Conservation (phyloP, 305 asterid species). For the Fraxinus greggii region DNA sequence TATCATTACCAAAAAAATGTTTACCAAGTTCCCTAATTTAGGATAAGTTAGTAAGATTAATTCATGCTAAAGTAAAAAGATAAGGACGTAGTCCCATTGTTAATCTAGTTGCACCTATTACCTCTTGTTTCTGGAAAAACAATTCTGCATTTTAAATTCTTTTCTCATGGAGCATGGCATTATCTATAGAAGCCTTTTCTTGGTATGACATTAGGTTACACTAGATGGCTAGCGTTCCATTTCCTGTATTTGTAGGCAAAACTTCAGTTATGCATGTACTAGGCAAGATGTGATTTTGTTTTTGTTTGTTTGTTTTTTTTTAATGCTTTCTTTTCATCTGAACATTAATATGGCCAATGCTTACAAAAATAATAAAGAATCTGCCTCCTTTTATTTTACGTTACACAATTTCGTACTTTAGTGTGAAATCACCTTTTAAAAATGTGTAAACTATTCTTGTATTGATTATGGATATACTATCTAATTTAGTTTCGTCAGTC, state of each 20-base stretch:
- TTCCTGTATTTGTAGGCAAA: not conserved
- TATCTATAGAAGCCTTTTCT: not conserved
- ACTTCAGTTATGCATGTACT: not conserved
- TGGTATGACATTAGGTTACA: not conserved
- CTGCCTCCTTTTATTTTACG: not conserved
- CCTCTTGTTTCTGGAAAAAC: not conserved
- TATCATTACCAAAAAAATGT: not conserved
- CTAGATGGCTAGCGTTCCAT: not conserved
- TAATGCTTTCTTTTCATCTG: not conserved
- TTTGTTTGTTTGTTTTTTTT: not conserved
- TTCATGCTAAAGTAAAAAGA: not conserved
- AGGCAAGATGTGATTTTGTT: not conserved
- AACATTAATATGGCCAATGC: not conserved
- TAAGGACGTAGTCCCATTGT: not conserved
- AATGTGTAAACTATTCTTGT: conserved; percentile 7
- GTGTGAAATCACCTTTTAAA: not conserved
- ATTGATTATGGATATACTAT: conserved; percentile 2
- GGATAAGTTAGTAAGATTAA: not conserved
- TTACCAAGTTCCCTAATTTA: not conserved
- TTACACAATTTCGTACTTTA: not conserved
- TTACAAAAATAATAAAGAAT: not conserved
- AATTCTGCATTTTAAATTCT: not conserved
- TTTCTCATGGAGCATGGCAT: not conserved
- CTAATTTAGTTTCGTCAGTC: conserved; percentile 1
- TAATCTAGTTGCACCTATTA: not conserved